Base-by-base conservation (phyloP, 179 eudicot genomes). In the Gypsophila paniculata region DNA sequence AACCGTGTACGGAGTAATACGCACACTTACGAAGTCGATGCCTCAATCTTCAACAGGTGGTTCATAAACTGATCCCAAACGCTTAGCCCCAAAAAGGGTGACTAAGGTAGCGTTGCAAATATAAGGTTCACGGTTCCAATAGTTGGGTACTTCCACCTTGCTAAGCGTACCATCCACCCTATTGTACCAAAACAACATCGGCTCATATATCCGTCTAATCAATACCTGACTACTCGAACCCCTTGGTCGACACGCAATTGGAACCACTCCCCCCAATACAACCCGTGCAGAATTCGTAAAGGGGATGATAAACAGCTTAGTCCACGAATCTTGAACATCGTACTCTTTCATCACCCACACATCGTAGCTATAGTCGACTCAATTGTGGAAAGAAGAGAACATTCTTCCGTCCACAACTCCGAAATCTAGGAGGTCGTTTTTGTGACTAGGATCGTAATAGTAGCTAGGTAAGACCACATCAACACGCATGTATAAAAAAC, bases 311-410 rank as follows among this genome's bases (percentile, higher is more conserved):
- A 72, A 13, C 39, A 72, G 23, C 62, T 73, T 73, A 6, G 14
- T n/a, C 76, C 76, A 73, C 19, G 76, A 64, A 2, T 64, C 63
- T 8, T 53, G 18, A 53, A 51, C 70, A 3, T 54, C 53, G 25
- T 73, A 73, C 25, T 52, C 70, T 17, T 38, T 73, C 70, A 73
- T 53, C 0, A 73, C 26, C 70, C 70, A 73, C 39, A 65, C 54
- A 8, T 73, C 69, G 32, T 3, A 55, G 5, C 22, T 5, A 2
- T 42, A 53, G 13, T 49, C 26, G 5, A 2, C 54, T 68, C n/a
- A 25, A 53, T 53, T 68, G 17, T 53, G 15, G 22, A 39, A 61
- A 18, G 18, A 64, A 3, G 44, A 53, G 22, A 58, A 73, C 38
- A 73, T 52, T 21, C 25, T 15, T 0, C 55, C 70, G 38, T 73